Conservation (phyloP, 805 yeast species). For the Isabelozyma pseudorhagii region DNA sequence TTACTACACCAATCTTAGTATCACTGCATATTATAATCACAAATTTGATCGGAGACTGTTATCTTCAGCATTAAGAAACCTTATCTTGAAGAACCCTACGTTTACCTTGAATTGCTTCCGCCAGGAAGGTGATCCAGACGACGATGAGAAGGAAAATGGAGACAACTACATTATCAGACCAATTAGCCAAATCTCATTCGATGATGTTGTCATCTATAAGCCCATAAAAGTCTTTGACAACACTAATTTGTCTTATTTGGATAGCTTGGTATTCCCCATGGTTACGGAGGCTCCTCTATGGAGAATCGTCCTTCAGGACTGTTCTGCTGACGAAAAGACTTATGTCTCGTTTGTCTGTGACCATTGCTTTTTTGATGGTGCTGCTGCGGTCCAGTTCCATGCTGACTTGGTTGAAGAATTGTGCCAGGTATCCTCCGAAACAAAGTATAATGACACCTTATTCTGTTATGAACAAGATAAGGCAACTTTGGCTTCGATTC, state of each 20-base stretch:
- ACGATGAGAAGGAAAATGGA: slow-evolving; percentile 2
- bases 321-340: slow-evolving; percentile 3
- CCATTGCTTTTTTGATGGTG: slow-evolving; percentile 32
- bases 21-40: slow-evolving; percentile 16
- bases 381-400: slow-evolving; percentile 26
- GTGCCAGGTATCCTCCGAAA: slow-evolving; percentile 4
- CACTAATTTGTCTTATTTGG: slow-evolving; percentile 7
- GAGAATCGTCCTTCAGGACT: slow-evolving; percentile 12
- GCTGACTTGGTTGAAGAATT: slow-evolving; percentile 15
- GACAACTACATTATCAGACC: slow-evolving; percentile 12
- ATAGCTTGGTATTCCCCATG: slow-evolving; percentile 5
- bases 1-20: slow-evolving; percentile 20
- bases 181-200: slow-evolving; percentile 13
- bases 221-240: slow-evolving; percentile 11
- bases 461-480: slow-evolving; percentile 6
- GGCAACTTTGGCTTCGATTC: neutral
- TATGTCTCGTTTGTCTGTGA: slow-evolving; percentile 22
- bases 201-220: slow-evolving; percentile 15
- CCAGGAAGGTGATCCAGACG: slow-evolving; percentile 1
- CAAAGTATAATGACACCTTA: neutral
- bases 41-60: slow-evolving; percentile 8
- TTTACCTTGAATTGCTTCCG: slow-evolving; percentile 17
- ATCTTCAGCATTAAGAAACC: slow-evolving; percentile 13
- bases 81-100: slow-evolving; percentile 12
- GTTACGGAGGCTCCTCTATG: slow-evolving; percentile 15